Conservation (phyloP, 2,329 filamentous ascomycete species). For the Colletotrichum sp. region DNA sequence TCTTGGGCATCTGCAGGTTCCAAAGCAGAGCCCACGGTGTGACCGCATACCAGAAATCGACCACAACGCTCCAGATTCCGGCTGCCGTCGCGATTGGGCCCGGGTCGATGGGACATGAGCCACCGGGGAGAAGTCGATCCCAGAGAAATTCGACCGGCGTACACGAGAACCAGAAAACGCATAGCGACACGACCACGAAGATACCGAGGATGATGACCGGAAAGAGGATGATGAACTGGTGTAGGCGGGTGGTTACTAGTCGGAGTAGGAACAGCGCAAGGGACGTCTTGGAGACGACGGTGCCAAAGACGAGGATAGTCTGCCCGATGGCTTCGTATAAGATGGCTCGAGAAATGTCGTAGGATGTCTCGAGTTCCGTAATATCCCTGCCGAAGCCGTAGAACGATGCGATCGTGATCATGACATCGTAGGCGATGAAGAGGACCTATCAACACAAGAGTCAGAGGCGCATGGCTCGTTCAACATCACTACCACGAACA, state of each 20-base stretch:
- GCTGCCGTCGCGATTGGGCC: slow-evolving; percentile 14
- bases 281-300: slow-evolving; percentile 16
- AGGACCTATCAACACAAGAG: neutral
- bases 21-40: slow-evolving; percentile 51
- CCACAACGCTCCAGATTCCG: slow-evolving; percentile 26
- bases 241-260: slow-evolving; percentile 7
- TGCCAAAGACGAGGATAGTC: slow-evolving; percentile 15
- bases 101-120: slow-evolving; percentile 7
- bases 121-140: slow-evolving; percentile 5
- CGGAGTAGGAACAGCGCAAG: slow-evolving; percentile 17
- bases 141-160: slow-evolving; percentile 11
- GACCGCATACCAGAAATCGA: slow-evolving; percentile 43
- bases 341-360: neutral
- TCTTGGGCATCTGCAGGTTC: slow-evolving; percentile 47
- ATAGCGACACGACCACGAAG: neutral
- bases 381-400: slow-evolving; percentile 18
- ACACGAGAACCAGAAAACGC: slow-evolving; percentile 20
- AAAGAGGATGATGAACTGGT: neutral
- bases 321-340: slow-evolving; percentile 18
- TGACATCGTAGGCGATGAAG: slow-evolving; percentile 15
- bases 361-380: neutral
- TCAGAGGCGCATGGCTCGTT: neutral
- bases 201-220: slow-evolving; percentile 4
- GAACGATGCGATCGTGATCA: slow-evolving; percentile 10
- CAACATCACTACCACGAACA: neutral